Evolutionary conservation across 2,329 filamentous ascomycete species (phyloP).

Genomic region (Cladophialophora carrionii): DNA sequence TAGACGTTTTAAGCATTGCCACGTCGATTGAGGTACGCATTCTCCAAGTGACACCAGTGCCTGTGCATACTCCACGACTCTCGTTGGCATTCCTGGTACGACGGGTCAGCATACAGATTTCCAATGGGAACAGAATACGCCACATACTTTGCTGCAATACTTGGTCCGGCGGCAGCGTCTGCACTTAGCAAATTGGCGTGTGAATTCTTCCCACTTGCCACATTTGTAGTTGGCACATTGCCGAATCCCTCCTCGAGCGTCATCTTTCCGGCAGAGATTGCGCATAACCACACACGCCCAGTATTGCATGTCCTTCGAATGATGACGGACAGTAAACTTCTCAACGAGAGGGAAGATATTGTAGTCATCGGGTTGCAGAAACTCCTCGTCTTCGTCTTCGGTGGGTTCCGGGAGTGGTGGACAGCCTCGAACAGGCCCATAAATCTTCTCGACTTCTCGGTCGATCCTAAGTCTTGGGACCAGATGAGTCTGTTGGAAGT

Average conservation of each 20-base stretch:
- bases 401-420: constrained; percentile 51
- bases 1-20: constrained; percentile 20
- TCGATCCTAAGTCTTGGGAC: constrained; percentile 91
- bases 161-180: constrained; percentile 94
- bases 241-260: constrained; percentile 87
- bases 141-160: constrained; percentile 86
- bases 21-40: constrained; percentile 31
- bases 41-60: constrained; percentile 74
- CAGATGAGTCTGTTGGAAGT: constrained; percentile 92
- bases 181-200: constrained; percentile 96
- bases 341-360: constrained; percentile 98
- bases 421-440: constrained; percentile 63
- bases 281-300: constrained; percentile 99
- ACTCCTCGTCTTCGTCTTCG: constrained; percentile 78
- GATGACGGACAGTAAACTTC: constrained; percentile 95
- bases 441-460: constrained; percentile 77
- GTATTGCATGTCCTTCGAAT: constrained; percentile 98
- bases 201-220: constrained; percentile 97
- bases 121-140: neutral
- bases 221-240: constrained; percentile 99
- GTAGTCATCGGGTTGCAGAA: constrained; percentile 87
- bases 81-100: constrained; percentile 76
- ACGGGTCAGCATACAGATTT: constrained; percentile 10
- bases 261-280: constrained; percentile 97
- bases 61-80: constrained; percentile 97